Percentiles rank a stretch among this genome's conserved stretches.
phyloP scores from a whole-genome alignment of 805 yeast genomes.

The Yamadazyma laniorum region DNA sequence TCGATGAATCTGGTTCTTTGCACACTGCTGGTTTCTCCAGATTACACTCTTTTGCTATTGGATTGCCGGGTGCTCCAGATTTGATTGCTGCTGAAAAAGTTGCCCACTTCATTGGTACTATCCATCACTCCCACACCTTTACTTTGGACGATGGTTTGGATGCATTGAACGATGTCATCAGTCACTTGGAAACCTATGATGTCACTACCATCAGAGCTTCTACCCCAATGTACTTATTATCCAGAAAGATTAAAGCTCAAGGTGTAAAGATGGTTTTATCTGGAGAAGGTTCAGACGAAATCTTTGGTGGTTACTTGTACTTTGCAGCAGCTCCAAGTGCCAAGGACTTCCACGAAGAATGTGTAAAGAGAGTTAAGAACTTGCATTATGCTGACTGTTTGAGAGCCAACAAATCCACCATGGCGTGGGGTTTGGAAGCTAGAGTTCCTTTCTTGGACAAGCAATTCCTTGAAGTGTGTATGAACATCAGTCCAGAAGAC shows the following conservation, averaged over 20 bases:
- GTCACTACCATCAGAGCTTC: slow-evolving; percentile 99
- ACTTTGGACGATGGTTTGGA: slow-evolving; percentile 96
- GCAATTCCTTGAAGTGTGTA: slow-evolving; percentile 83
- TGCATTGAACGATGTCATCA: slow-evolving; percentile 89
- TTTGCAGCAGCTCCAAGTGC: slow-evolving; percentile 96
- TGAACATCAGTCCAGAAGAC: slow-evolving; percentile 93
- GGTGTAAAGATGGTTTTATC: slow-evolving; percentile 99
- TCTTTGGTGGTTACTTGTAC: slow-evolving; percentile 97
- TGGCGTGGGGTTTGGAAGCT: slow-evolving; percentile 99
- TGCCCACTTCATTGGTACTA: slow-evolving; percentile 92
- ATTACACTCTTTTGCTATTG: slow-evolving; percentile 95
- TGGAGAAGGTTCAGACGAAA: slow-evolving; percentile 99
- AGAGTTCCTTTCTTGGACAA: slow-evolving; percentile 98
- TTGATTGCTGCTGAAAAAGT: slow-evolving; percentile 93
- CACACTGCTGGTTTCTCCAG: slow-evolving; percentile 71
- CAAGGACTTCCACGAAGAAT: slow-evolving; percentile 90
- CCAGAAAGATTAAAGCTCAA: slow-evolving; percentile 97
- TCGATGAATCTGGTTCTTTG: slow-evolving; percentile 84
- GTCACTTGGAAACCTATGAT: slow-evolving; percentile 95
- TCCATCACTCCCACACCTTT: slow-evolving; percentile 97
- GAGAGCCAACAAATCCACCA: slow-evolving; percentile 98
- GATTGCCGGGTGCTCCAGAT: slow-evolving; percentile 98
- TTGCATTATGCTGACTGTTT: slow-evolving; percentile 95
- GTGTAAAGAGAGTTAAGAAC: slow-evolving; percentile 95
- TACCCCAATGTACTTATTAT: slow-evolving; percentile 95